Conservation (phyloP, 2,329 filamentous ascomycete genomes). For the Paraconiothyrium brasiliense region DNA sequence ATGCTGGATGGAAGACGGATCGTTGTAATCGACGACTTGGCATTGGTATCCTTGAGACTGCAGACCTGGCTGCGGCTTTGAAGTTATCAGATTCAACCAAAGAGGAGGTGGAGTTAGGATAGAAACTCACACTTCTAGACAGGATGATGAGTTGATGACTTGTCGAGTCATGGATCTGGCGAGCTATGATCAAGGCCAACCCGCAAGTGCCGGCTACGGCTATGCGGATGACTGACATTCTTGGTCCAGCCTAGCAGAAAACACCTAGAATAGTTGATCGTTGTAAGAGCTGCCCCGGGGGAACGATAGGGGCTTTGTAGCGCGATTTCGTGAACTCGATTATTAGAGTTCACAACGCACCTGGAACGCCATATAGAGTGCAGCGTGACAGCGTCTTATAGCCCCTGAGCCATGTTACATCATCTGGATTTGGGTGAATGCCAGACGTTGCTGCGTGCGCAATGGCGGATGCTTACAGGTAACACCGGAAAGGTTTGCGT, state of each 20-base stretch:
- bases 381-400: constrained; percentile 26
- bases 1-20: constrained; percentile 67
- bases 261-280: neutral
- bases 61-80: constrained; percentile 64
- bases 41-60: constrained; percentile 70
- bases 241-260: neutral
- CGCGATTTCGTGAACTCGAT: neutral
- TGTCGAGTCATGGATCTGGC: constrained; percentile 68
- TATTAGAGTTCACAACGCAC: too few species aligned
- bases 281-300: neutral
- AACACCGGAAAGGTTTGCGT: constrained; percentile 17
- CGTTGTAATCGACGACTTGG: constrained; percentile 72
- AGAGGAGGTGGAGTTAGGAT: neutral
- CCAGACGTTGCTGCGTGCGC: constrained; percentile 1
- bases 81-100: constrained; percentile 20
- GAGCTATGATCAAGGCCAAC: constrained; percentile 66
- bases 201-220: constrained; percentile 70
- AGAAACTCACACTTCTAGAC: constrained; percentile 66
- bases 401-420: constrained; percentile 17
- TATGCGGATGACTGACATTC: constrained; percentile 64
- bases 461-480: neutral
- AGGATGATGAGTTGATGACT: constrained; percentile 76
- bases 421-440: constrained; percentile 18
- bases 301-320: neutral
- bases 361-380: neutral